Evolutionary conservation across 2,329 filamentous ascomycete genomes (phyloP), one percentile per base, ranked within the genome.

Genomic region (Orbilia blumenaviensis): DNA sequence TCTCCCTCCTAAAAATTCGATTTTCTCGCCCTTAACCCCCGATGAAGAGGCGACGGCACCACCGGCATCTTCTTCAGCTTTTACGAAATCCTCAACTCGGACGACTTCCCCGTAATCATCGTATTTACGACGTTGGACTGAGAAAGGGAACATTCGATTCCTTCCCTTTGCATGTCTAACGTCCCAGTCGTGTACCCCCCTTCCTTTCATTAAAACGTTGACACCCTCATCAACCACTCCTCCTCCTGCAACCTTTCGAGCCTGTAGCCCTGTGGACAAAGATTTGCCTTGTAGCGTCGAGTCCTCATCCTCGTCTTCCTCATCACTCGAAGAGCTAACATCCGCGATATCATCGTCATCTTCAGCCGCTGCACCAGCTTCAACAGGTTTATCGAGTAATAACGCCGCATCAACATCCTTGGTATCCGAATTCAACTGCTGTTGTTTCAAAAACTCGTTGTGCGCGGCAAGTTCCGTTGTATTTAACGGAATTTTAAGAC

Each of bases 51-150:
- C 88, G 10, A 88, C 88, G 42, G 92, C 90, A 16, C 88, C 86
- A 25, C 89, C 87, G 71, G 90, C 89, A 69, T 93, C 90, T 83
- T 98, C 95, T 81, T 99, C 95, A 0, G 94, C 94, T 71, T 94
- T 89, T 0, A 97, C 87, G 81, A 94, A 99, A 78, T 99, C 95
- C 82, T 98, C 95, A 0, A 94, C 92, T 64, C 93, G 89, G 79
- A 99, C 97, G 14, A 96, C 84, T 78, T 99, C 95, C 72, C 95
- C 95, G 83, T 95, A 99, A 78, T 97, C 94, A 81, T 98, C 95
- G 29, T 87, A 89, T 60, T 93, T 89, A 81, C 89, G 91, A 80
- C 92, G 87, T 61, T 93, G 89, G 23, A 94, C 88, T 0, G 94
- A 88, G 63, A 96, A 90, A 0, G 95, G 95, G 81, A 97, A 98